Base-by-base conservation (phyloP, 176 grass and related monocot species). In the Musa itinerans region DNA sequence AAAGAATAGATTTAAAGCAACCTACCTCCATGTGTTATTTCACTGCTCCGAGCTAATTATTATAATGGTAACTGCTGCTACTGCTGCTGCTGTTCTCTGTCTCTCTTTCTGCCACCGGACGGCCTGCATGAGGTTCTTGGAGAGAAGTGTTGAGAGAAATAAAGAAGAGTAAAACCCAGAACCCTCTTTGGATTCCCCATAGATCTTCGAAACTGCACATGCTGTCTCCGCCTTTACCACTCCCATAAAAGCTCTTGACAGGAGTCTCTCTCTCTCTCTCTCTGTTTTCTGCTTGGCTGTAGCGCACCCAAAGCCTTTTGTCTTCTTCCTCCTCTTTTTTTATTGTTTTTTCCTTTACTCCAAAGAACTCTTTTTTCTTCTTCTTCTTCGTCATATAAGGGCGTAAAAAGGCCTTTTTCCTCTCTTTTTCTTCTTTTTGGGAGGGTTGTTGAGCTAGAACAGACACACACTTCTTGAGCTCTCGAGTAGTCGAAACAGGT, bases 131-230 rank as follows among this genome's bases (percentile, higher is more conserved):
- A 43, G 4, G 34, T 6, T 43, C 4, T 43, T 6, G 2, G 29
- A 58, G 22, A 8, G n/a, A 17, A 11, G 72, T 17, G 72, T 29
- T 4, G 13, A 52, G 50, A 14, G 20, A 11, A 15, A 11, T 16
- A 11, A 27, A 63, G 22, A 64, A 1, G 11, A 59, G 15, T 50
- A 19, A 21, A 79, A 57, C 77, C 65, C 26, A 58, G 65, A 70
- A n/a, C 8, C 53, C 77, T 23, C 77, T 71, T 79, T 61, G 66
- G 53, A 61, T 79, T 79, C 77, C 53, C 13, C 53, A 2, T 1
- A 24, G 26, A 71, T 56, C 52, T 56, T 11, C 10, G 15, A 10
- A 16, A 1, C 63, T 55, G 16, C 25, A 16, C 9, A 19, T 78
- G 50, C 64, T 53, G 34, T 56, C 53, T 68, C 29, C 14, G 0